These are phyloP conservation scores for Mortierella sp. DNA, from an alignment of 371 early-diverging fungal species.

Conservation along the genomic window DNA sequence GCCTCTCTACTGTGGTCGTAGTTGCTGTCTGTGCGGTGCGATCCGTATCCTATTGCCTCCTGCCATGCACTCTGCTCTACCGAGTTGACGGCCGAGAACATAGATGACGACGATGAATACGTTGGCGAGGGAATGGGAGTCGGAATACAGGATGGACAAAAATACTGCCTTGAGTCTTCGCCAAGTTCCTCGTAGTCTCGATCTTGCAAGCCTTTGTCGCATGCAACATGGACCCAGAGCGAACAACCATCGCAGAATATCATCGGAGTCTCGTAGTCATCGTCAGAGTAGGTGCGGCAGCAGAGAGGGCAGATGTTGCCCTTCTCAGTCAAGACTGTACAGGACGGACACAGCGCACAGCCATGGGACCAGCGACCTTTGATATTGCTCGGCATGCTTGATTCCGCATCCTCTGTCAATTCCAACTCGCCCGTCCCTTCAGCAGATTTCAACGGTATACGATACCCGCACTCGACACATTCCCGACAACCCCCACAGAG, in stretches of 20 bases:
- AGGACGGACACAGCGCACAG: constrained; percentile 57
- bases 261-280: constrained; percentile 60
- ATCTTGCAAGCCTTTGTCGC: constrained; percentile 56
- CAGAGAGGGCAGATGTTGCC: constrained; percentile 64
- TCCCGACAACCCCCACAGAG: constrained; percentile 32
- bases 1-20: constrained; percentile 1
- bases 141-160: constrained; percentile 54
- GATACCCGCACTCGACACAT: constrained; percentile 51
- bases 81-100: constrained; percentile 24
- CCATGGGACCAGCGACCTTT: constrained; percentile 56
- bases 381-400: neutral
- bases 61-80: constrained; percentile 33
- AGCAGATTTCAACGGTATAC: neutral
- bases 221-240: constrained; percentile 63
- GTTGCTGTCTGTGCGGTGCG: neutral
- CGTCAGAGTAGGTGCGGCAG: constrained; percentile 55
- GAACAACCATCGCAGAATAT: constrained; percentile 65
- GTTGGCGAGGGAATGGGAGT: constrained; percentile 45
- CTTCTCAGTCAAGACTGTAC: constrained; percentile 56
- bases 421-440: no score
- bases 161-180: constrained; percentile 48
- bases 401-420: neutral
- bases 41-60: neutral
- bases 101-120: constrained; percentile 38
- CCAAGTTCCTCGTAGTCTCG: constrained; percentile 53